phyloP scores from a whole-genome alignment of 2,329 filamentous ascomycete genomes.

The Colletotrichum tropicicola region DNA sequence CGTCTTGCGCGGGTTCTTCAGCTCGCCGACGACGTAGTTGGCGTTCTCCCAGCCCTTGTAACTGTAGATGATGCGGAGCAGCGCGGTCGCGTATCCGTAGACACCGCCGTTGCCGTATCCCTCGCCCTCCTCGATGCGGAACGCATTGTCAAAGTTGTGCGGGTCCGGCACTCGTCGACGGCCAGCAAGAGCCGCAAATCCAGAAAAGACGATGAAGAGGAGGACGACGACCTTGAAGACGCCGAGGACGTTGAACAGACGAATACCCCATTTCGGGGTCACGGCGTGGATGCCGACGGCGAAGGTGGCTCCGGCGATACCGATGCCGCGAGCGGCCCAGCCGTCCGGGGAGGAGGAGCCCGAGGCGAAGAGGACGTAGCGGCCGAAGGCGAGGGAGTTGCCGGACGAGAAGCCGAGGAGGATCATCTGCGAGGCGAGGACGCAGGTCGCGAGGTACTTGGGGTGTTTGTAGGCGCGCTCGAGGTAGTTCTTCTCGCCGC shows the following conservation, averaged over 20 bases:
- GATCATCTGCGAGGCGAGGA: constrained; percentile 69
- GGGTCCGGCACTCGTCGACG: constrained; percentile 57
- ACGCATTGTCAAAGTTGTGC: constrained; percentile 66
- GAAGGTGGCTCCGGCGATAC: constrained; percentile 62
- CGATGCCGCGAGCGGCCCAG: constrained; percentile 67
- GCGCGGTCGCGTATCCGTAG: constrained; percentile 64
- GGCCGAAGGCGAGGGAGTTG: constrained; percentile 66
- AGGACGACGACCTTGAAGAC: constrained; percentile 69
- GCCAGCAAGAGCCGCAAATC: constrained; percentile 65
- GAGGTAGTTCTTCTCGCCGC: constrained; percentile 74
- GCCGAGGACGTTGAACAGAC: constrained; percentile 66
- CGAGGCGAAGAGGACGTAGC: constrained; percentile 65
- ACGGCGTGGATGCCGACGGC: constrained; percentile 60
- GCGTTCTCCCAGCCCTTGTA: constrained; percentile 73
- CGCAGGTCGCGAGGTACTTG: constrained; percentile 66
- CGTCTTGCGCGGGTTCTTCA: constrained; percentile 63
- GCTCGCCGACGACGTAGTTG: constrained; percentile 68
- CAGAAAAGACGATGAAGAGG: constrained; percentile 68
- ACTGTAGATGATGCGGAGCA: constrained; percentile 67
- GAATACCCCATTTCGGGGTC: constrained; percentile 65
- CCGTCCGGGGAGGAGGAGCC: constrained; percentile 56
- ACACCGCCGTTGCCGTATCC: constrained; percentile 58
- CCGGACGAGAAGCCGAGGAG: constrained; percentile 68
- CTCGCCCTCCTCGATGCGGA: constrained; percentile 52
- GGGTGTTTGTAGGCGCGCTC: constrained; percentile 69